Conservation (phyloP, 2,329 filamentous ascomycete genomes). For the Cytospora piceicola region DNA sequence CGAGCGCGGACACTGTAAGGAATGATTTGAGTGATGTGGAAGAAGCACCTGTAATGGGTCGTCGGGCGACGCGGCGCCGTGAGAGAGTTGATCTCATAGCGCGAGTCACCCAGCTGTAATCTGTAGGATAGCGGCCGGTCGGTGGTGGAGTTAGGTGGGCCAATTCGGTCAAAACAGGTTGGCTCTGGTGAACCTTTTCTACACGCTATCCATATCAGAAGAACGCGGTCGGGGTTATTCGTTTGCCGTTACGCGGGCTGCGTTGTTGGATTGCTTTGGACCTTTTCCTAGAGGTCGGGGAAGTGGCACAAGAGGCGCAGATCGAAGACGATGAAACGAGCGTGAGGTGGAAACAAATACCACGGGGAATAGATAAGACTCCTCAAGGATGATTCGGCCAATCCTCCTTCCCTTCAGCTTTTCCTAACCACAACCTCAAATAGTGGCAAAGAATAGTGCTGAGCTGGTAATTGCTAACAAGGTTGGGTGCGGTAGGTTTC, state of each 20-base stretch:
- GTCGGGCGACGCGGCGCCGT: constrained; percentile 48
- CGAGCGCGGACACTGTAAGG: constrained; percentile 44
- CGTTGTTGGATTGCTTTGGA: background rate
- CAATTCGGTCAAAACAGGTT: background rate
- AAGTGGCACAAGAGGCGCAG: constrained; percentile 5
- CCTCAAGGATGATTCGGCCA: background rate
- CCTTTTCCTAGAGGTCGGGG: constrained; percentile 2
- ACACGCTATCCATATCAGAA: constrained; percentile 29
- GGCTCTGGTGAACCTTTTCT: constrained; percentile 1
- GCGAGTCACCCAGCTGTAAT: constrained; percentile 27
- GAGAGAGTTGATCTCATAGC: constrained; percentile 55
- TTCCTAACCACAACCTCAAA: background rate
- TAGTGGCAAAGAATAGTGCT: background rate
- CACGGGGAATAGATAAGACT: constrained; percentile 3
- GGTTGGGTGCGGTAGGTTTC: background rate
- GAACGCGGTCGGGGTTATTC: constrained; percentile 8
- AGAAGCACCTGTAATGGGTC: constrained; percentile 35
- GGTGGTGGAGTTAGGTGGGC: background rate
- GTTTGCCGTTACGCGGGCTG: constrained; percentile 2
- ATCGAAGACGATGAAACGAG: constrained; percentile 17
- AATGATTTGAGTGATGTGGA: constrained; percentile 30
- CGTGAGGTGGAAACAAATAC: constrained; percentile 19
- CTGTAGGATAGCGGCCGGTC: background rate
- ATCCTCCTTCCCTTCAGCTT: background rate
- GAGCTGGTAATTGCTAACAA: background rate